Evolutionary conservation across 208 protist species (phyloP), one percentile per base, ranked within the genome.

Genomic region (Acanthamoeba castellanii): DNA sequence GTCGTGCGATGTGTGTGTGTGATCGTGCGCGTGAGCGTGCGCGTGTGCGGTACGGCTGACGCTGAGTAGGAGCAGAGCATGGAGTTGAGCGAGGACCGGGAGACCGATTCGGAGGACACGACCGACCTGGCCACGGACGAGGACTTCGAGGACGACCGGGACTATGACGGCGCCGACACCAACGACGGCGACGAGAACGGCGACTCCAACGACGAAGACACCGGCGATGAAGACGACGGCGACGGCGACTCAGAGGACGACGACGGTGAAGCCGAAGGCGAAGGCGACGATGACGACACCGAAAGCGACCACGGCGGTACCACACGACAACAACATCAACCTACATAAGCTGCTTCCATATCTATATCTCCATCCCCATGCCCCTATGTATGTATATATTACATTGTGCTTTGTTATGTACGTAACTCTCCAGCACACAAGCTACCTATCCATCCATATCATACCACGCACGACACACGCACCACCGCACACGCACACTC

Each of bases 231-330:
- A 2, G 72, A 45, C 34, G 70, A 25, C 4, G 70, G 37, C 70
- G 25, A 32, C 0, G 61, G 61, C 61, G 61, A 70, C 25, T 20
- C 14, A 34, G 72, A 81, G 30, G 72, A 25, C 22, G 72, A 47
- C 8, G 72, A 76, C 14, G 68, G 42, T 45, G 72, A 47, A 37
- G 72, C 3, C 42, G 72, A 81, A 27, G 72, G 42, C 42, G 72
- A n/a, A n/a, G n/a, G n/a, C n/a, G n/a, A 37, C 13, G 66, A 78
- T 45, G 70, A 81, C 0, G 72, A 81, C 42, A 27, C 30, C 32
- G 72, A 37, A 25, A 30, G 42, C n/a, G 72, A 81, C 34, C 72
- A 81, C 22, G 72, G 72, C 72, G 72, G 72, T 81, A 81, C 32
- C 42, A 3, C 72, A 81, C 42, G 3, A 37, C n/a, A n/a, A 70